A percentile compares a stretch with the other conserved stretches of the same genome.
These are phyloP conservation scores for Pecoramyces ruminantium DNA, from an alignment of 192 early-diverging fungal genomes.

Conservation along the genomic window DNA sequence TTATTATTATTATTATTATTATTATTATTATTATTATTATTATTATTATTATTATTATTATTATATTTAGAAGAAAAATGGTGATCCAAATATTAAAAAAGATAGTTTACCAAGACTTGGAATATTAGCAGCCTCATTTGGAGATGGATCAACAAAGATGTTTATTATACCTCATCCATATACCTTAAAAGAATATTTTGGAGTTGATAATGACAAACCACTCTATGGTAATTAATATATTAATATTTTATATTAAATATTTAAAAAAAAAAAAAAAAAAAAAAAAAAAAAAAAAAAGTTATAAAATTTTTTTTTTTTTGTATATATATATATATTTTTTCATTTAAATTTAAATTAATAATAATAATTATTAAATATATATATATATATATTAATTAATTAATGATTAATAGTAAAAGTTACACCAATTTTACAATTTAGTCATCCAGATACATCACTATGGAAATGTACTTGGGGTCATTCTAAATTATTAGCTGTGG, in stretches of 20 bases:
- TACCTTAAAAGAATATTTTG: neutral
- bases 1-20: neutral
- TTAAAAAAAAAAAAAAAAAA: too few relatives aligned
- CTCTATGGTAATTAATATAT: neutral
- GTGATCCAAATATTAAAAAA: neutral
- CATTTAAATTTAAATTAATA: too few relatives aligned
- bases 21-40: neutral
- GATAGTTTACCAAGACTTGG: neutral
- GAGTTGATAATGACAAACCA: neutral
- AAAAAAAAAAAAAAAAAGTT: too few relatives aligned
- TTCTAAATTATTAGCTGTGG: neutral
- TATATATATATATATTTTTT: too few relatives aligned
- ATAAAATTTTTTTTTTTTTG: too few relatives aligned
- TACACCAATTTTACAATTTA: neutral
- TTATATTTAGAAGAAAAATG: neutral
- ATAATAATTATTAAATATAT: too few relatives aligned
- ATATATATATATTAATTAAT: too few relatives aligned
- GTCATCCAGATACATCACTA: neutral
- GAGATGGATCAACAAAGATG: neutral
- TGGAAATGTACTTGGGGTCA: neutral
- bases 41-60: neutral
- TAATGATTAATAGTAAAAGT: neutral
- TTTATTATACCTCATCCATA: neutral
- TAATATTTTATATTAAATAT: too few relatives aligned
- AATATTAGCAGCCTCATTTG: neutral